Conservation (phyloP, 768 basidiomycete species). For the Rhodotorula taiwanensis region DNA sequence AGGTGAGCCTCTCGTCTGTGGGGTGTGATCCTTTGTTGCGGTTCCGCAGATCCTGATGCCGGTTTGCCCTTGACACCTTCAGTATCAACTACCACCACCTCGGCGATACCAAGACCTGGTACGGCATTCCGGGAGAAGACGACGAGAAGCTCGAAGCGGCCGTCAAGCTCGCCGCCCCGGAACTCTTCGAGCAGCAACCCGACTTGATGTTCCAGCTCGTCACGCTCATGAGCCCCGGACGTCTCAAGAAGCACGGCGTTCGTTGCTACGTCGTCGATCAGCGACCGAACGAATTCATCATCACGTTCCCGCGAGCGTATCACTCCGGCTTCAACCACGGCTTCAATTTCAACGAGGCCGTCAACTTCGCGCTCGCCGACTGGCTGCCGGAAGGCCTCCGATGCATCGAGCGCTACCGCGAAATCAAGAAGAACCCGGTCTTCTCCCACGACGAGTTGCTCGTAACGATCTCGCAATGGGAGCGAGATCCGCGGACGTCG, state of each 20-base stretch:
- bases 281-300: conserved; percentile 91
- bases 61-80: neutral
- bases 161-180: conserved; percentile 89
- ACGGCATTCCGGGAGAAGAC: conserved; percentile 91
- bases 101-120: conserved; percentile 99
- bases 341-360: conserved; percentile 98
- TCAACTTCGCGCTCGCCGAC: conserved; percentile 94
- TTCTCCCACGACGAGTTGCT: conserved; percentile 97
- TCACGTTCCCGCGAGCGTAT: conserved; percentile 92
- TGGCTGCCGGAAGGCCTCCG: conserved; percentile 83
- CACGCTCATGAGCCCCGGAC: conserved; percentile 90
- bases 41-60: too few species aligned
- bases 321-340: conserved; percentile 76
- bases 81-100: conserved; percentile 59
- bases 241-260: conserved; percentile 78
- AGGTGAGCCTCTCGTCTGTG: conserved; percentile 71
- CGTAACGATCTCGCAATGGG: conserved; percentile 95
- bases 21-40: too few species aligned
- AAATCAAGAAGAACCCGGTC: conserved; percentile 85
- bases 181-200: conserved; percentile 95
- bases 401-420: conserved; percentile 81
- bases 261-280: conserved; percentile 92
- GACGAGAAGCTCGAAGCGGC: conserved; percentile 95
- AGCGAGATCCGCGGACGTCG: conserved; percentile 82
- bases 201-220: conserved; percentile 95